phyloP scores from a whole-genome alignment of 164 flowering plant species.

The Nymphaea thermarum region DNA sequence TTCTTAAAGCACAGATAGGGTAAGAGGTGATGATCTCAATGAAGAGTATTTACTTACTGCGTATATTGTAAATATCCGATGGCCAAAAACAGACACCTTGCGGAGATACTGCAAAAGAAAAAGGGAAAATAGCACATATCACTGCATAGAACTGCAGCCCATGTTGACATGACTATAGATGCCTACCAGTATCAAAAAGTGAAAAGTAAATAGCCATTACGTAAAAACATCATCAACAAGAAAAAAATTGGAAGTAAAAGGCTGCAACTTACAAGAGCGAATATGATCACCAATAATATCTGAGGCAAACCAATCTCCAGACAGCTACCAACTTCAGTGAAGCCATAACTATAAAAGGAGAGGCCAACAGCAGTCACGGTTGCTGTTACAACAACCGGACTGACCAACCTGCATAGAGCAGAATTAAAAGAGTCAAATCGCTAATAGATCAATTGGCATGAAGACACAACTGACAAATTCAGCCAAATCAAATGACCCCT shows the following conservation, averaged over 20 bases:
- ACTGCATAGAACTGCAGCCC: neutral
- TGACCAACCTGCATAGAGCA: slow-evolving; percentile 52
- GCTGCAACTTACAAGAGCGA: slow-evolving; percentile 71
- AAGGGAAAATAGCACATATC: neutral
- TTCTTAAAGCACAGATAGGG: neutral
- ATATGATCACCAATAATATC: slow-evolving; percentile 68
- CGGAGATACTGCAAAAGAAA: slow-evolving; percentile 79
- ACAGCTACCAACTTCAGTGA: slow-evolving; percentile 84
- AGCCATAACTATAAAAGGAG: slow-evolving; percentile 94
- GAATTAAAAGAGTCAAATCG: neutral
- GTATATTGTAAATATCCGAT: slow-evolving; percentile 86
- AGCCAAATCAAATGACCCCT: too few relatives aligned
- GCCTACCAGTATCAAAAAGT: neutral
- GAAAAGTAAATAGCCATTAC: too few relatives aligned
- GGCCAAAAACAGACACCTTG: slow-evolving; percentile 83
- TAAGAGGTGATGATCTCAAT: neutral
- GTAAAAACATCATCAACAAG: too few relatives aligned
- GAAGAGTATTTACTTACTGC: slow-evolving; percentile 47
- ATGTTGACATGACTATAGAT: neutral
- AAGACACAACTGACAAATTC: neutral
- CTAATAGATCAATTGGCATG: neutral
- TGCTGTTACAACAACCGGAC: slow-evolving; percentile 97
- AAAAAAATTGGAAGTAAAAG: neutral
- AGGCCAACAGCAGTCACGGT: slow-evolving; percentile 98
- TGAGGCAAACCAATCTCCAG: slow-evolving; percentile 91